Percentiles rank a stretch among this genome's conserved stretches.
Conservation (phyloP, 164 flowering plant species). For the Malania oleifera region DNA sequence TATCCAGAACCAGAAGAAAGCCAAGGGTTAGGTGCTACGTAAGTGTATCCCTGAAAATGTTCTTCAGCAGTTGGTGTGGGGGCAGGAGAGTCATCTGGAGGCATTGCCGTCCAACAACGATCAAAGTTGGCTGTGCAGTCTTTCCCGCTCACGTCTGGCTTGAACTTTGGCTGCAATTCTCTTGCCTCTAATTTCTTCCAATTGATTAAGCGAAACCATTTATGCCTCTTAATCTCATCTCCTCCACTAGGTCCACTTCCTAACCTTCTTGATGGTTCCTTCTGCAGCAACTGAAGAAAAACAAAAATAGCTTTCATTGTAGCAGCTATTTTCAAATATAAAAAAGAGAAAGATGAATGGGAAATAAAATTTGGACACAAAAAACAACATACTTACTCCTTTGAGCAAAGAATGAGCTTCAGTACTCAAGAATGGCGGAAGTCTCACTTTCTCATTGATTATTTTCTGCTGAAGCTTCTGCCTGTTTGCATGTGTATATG, state of each 20-base stretch:
- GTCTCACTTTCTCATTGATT: conserved; percentile 67
- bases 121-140: conserved; percentile 85
- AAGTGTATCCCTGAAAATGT: conserved; percentile 71
- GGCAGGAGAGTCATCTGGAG: conserved; percentile 77
- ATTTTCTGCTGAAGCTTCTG: conserved; percentile 80
- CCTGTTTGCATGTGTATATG: conserved; percentile 59
- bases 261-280: conserved; percentile 67
- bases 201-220: conserved; percentile 70
- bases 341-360: no score
- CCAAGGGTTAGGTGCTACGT: conserved; percentile 77
- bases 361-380: no score
- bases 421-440: conserved; percentile 51
- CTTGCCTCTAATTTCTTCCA: conserved; percentile 73
- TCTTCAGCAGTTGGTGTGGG: conserved; percentile 70
- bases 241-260: conserved; percentile 74
- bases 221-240: conserved; percentile 59
- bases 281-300: conserved; percentile 60
- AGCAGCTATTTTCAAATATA: neutral
- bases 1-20: conserved; percentile 38
- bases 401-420: conserved; percentile 83
- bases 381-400: conserved; percentile 44
- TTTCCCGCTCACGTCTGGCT: conserved; percentile 71
- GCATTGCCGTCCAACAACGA: conserved; percentile 77
- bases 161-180: conserved; percentile 63
- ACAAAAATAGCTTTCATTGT: neutral